Evolutionary conservation across 768 basidiomycete genomes (phyloP), one percentile per base, ranked within the genome.

Genomic region (Gelatoporia subvermispora): DNA sequence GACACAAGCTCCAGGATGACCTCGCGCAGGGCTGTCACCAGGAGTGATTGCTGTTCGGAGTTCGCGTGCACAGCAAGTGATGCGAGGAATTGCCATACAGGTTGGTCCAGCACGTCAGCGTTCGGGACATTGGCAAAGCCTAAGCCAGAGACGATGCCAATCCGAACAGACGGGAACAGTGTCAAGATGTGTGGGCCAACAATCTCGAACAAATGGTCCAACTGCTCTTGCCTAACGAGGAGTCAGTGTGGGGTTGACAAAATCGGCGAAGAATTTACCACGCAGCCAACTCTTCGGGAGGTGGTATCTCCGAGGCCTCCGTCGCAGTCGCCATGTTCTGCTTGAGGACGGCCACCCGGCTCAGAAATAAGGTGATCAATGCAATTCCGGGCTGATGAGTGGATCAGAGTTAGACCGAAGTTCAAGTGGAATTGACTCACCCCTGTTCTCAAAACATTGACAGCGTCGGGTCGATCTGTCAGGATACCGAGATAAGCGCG

Each of bases 21-120:
- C 63, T 97, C 95, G 49, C 93, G 83, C 39, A 97, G 72, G 23
- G 84, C 74, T 17, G 82, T 79, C 28, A 99, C 94, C 41, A 99
- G 76, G 39, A 81, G 71, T 54, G 90, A 88, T 64, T 98, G 95
- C 65, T 99, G 92, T 56, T 92, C 86, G 37, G 81, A 74, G 41
- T 81, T 79, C 11, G 92, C 88, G 55, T 88, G 85, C 35, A 94
- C 75, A 2, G 93, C 94, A 43, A 98, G 69, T 2, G 91, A 84
- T 7, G 93, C 90, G 31, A 96, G 77, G 75, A 93, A 90, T 63
- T 89, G 86, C 93, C 93, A 96, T n/a, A 92, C 88, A 13, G 88
- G 89, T 65, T 89, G 88, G 68, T 95, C 92, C 47, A 87, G 74
- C 49, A 78, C 73, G 62, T 88, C 87, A 25, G 76, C 74, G 22